Evolutionary conservation across 305 asterid genomes (phyloP).

Genomic region (Fraxinus greggii): DNA sequence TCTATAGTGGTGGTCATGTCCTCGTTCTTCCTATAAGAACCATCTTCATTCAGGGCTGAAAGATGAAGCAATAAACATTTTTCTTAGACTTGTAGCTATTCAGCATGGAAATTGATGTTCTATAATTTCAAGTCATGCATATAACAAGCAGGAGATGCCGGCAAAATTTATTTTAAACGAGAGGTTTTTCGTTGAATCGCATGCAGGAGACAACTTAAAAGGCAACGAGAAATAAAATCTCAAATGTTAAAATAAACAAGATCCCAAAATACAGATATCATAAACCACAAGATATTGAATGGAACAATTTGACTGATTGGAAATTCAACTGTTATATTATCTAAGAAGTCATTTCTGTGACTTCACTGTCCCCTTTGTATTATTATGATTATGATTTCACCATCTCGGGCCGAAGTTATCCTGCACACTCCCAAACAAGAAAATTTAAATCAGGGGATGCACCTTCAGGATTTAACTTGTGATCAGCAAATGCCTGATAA

Average conservation of each 20-base stretch:
- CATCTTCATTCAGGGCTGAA: conserved; percentile 48
- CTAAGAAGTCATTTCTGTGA: conserved; percentile 5
- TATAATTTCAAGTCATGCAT: conserved; percentile 7
- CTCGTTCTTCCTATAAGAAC: conserved; percentile 33
- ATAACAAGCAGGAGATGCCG: conserved; percentile 1
- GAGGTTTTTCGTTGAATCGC: background rate
- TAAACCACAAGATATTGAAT: background rate
- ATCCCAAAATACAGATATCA: conserved; percentile 5
- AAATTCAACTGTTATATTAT: conserved; percentile 1
- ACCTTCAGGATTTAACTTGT: conserved; percentile 47
- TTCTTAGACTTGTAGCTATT: conserved; percentile 5
- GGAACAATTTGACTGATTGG: background rate
- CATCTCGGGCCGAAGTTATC: background rate
- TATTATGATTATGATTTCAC: background rate
- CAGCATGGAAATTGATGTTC: background rate
- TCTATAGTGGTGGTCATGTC: conserved; percentile 39
- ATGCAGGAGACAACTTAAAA: background rate
- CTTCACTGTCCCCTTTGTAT: background rate
- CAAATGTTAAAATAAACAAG: conserved; percentile 11
- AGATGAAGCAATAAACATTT: conserved; percentile 13
- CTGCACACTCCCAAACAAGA: conserved; percentile 13
- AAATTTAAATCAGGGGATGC: conserved; percentile 17
- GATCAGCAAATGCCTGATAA: conserved; percentile 35
- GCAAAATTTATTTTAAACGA: background rate
- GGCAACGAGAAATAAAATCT: conserved; percentile 3